Percentiles rank a stretch among this genome's conserved stretches.
These are phyloP conservation scores for Plectosphaerella cucumerina DNA, from an alignment of 2,329 filamentous ascomycete genomes.

Conservation along the genomic window DNA sequence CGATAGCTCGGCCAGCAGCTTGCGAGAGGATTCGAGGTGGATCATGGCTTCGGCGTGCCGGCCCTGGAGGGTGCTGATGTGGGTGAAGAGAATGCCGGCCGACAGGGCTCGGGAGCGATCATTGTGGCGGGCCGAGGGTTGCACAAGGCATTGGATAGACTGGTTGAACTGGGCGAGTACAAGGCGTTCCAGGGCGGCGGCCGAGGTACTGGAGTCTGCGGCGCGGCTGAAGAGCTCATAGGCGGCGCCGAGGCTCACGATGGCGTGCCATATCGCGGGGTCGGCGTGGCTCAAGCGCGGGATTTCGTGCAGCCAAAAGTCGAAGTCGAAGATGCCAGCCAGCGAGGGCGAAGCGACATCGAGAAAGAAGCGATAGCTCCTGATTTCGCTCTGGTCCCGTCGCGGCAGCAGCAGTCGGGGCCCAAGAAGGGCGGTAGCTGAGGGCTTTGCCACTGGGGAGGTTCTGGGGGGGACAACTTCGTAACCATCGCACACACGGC, in stretches of 20 bases:
- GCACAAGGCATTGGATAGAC: conserved; percentile 10
- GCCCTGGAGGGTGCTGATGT: conserved; percentile 14
- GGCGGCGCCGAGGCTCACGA: conserved; percentile 14
- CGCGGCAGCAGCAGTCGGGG: conserved; percentile 3
- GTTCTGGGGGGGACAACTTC: neutral
- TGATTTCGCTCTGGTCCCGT: conserved; percentile 4
- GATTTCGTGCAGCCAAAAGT: conserved; percentile 15
- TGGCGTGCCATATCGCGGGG: conserved; percentile 16
- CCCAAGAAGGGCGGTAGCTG: neutral
- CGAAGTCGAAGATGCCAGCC: conserved; percentile 12
- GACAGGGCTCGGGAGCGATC: conserved; percentile 9
- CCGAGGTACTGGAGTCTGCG: neutral
- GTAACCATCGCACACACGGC: conserved; percentile 12
- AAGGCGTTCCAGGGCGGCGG: neutral
- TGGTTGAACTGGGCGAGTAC: conserved; percentile 12
- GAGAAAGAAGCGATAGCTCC: conserved; percentile 13
- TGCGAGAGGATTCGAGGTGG: conserved; percentile 7
- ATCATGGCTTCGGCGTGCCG: conserved; percentile 8
- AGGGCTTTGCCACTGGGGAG: neutral
- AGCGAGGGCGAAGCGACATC: conserved; percentile 11
- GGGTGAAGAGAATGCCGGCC: conserved; percentile 15
- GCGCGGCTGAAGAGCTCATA: conserved; percentile 7
- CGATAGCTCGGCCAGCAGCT: conserved; percentile 6
- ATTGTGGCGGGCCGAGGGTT: conserved; percentile 1
- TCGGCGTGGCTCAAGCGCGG: conserved; percentile 11